A percentile compares a stretch with the other conserved stretches of the same genome.
These are phyloP conservation scores for Abortiporus biennis DNA, from an alignment of 1,284 basidiomycete species.

Conservation along the genomic window DNA sequence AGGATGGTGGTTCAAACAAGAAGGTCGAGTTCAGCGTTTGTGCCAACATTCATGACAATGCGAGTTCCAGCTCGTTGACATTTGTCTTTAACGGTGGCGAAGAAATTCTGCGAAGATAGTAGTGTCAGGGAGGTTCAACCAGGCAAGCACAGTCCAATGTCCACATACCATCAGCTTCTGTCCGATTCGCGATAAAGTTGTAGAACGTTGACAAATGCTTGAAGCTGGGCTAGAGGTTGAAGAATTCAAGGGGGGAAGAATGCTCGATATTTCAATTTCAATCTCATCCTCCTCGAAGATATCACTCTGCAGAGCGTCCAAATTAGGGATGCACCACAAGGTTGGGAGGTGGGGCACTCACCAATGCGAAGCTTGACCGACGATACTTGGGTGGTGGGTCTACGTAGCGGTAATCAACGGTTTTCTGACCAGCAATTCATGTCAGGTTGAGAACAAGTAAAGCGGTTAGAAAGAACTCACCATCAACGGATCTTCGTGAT, in stretches of 20 bases:
- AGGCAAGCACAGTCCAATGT: not conserved
- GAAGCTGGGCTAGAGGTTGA: no score
- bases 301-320: conserved; percentile 14
- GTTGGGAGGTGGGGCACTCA: conserved; percentile 6
- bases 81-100: conserved; percentile 1
- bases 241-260: conserved; percentile 36
- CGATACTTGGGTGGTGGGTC: conserved; percentile 4
- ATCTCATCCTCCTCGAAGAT: conserved; percentile 28
- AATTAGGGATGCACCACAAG: not conserved
- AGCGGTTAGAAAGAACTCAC: no score
- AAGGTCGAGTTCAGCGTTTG: conserved; percentile 4
- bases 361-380: conserved; percentile 17
- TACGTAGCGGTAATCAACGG: conserved; percentile 14
- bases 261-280: conserved; percentile 57
- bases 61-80: not conserved
- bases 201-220: not conserved
- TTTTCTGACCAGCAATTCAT: no score
- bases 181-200: not conserved
- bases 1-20: not conserved
- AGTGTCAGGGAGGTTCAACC: not conserved
- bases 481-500: no score
- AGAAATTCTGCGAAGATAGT: conserved; percentile 1
- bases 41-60: not conserved
- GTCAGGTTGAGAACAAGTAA: no score
- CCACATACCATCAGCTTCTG: not conserved